These are phyloP conservation scores for Mitragyna speciosa DNA, from an alignment of 257 asterid species.

Conservation along the genomic window DNA sequence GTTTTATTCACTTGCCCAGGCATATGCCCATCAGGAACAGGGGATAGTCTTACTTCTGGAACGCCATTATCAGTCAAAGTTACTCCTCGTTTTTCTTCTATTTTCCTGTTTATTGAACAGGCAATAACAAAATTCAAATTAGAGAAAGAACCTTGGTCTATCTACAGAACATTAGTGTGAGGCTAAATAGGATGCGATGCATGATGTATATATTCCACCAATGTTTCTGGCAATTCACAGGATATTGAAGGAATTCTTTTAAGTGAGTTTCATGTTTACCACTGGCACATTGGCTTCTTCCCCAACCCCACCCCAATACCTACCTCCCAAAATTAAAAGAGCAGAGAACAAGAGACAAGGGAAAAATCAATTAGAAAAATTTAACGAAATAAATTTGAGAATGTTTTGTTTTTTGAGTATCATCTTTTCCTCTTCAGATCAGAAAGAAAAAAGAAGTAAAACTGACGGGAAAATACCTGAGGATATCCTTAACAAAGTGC, in stretches of 20 bases:
- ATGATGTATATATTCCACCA: neutral
- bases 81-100: slow-evolving; percentile 98
- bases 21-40: slow-evolving; percentile 37
- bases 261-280: slow-evolving; percentile 1
- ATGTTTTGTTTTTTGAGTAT: neutral
- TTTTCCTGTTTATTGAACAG: slow-evolving; percentile 56
- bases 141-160: neutral
- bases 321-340: neutral
- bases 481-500: slow-evolving; percentile 85
- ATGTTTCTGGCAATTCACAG: neutral
- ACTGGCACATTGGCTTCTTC: neutral
- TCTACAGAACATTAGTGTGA: neutral
- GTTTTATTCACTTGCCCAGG: slow-evolving; percentile 56
- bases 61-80: slow-evolving; percentile 64
- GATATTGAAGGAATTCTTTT: neutral
- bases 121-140: neutral
- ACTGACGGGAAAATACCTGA: slow-evolving; percentile 53
- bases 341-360: neutral
- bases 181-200: neutral
- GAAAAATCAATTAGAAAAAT: neutral
- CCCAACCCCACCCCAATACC: neutral
- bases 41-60: slow-evolving; percentile 50
- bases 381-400: neutral
- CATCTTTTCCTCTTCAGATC: neutral
- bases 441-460: slow-evolving; percentile 4